These are phyloP conservation scores for Termitomyces heimii DNA, from an alignment of 768 basidiomycete genomes.

Conservation along the genomic window DNA sequence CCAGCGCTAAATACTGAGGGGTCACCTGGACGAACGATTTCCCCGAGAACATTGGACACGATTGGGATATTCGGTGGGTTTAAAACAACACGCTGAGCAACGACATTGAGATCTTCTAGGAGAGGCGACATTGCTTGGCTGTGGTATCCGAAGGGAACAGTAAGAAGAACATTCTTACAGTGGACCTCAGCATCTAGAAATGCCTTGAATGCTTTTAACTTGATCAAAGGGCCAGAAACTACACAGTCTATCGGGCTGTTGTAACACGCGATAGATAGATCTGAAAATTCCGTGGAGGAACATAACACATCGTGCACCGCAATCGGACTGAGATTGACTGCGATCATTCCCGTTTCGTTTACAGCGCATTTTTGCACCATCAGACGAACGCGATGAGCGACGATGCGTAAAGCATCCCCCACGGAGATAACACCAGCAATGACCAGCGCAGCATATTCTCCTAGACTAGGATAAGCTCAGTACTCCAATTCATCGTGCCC, in stretches of 20 bases:
- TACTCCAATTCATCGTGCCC: neutral
- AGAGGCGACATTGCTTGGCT: slow-evolving; percentile 58
- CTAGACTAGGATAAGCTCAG: slow-evolving; percentile 42
- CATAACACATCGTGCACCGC: slow-evolving; percentile 29
- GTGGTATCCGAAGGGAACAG: slow-evolving; percentile 62
- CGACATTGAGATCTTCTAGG: slow-evolving; percentile 36
- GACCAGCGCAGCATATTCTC: slow-evolving; percentile 70
- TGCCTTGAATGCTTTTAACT: slow-evolving; percentile 34
- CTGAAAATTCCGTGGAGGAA: slow-evolving; percentile 25
- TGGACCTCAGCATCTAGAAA: slow-evolving; percentile 28
- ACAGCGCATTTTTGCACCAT: slow-evolving; percentile 44
- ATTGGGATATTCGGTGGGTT: slow-evolving; percentile 50
- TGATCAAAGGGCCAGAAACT: slow-evolving; percentile 46
- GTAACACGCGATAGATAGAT: slow-evolving; percentile 50
- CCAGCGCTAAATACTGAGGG: slow-evolving; percentile 35
- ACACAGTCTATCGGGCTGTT: slow-evolving; percentile 56
- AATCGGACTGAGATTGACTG: slow-evolving; percentile 34
- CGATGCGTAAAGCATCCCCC: slow-evolving; percentile 48
- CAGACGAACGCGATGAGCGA: slow-evolving; percentile 53
- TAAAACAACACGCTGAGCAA: slow-evolving; percentile 32
- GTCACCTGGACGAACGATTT: slow-evolving; percentile 48
- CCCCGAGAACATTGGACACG: slow-evolving; percentile 56
- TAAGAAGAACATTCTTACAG: slow-evolving; percentile 38
- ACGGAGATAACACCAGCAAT: slow-evolving; percentile 54
- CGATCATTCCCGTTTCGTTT: slow-evolving; percentile 54